phyloP scores from a whole-genome alignment of 2,329 filamentous ascomycete genomes.

The Coniochaeta sp. region DNA sequence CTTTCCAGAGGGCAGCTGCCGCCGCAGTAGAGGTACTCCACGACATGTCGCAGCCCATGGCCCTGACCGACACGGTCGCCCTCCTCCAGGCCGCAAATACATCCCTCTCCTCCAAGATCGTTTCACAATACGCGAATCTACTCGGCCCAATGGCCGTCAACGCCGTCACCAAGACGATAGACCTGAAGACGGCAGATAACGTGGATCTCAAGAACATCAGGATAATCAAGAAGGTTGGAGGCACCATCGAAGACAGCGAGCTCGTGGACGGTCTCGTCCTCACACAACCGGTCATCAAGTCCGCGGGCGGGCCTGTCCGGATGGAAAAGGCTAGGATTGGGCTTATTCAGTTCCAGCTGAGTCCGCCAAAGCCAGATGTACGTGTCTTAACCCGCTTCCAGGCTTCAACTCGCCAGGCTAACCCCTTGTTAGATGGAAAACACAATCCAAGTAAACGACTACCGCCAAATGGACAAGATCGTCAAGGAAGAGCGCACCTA shows the following conservation, averaged over 20 bases:
- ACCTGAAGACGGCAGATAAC: conserved; percentile 90
- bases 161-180: conserved; percentile 90
- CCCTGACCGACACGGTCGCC: conserved; percentile 77
- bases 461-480: conserved; percentile 99
- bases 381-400: conserved; percentile 20
- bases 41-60: conserved; percentile 92
- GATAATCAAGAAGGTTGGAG: conserved; percentile 94
- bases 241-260: conserved; percentile 97
- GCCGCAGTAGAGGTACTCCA: conserved; percentile 85
- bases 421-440: conserved; percentile 75
- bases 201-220: conserved; percentile 95
- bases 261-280: conserved; percentile 92
- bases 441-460: conserved; percentile 98
- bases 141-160: conserved; percentile 98
- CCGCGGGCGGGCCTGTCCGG: conserved; percentile 77
- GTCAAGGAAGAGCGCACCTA: conserved; percentile 98
- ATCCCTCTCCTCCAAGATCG: conserved; percentile 96
- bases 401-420: not conserved
- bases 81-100: conserved; percentile 96
- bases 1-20: conserved; percentile 89
- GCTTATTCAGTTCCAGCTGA: conserved; percentile 97
- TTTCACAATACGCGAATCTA: conserved; percentile 91
- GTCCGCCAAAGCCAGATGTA: conserved; percentile 93
- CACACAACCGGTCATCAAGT: conserved; percentile 89
- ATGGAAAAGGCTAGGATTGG: conserved; percentile 98